phyloP scores from a whole-genome alignment of 768 basidiomycete genomes.

The Inosperma sp. region DNA sequence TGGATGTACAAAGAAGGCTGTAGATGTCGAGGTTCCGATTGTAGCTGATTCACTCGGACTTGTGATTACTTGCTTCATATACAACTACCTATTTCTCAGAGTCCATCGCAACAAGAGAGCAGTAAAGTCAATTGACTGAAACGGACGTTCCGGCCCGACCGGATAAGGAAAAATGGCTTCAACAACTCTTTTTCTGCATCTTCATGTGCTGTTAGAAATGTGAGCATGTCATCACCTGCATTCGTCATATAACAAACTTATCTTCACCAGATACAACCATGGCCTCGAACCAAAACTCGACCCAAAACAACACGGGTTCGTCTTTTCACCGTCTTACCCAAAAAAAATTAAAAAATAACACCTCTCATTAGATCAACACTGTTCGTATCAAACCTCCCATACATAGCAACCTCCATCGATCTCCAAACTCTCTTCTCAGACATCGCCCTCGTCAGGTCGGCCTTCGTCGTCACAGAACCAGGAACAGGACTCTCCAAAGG shows the following conservation, averaged over 20 bases:
- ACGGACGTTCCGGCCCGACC: background rate
- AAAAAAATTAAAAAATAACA: constrained; percentile 5
- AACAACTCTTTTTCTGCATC: too few relatives aligned
- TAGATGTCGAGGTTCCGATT: too few relatives aligned
- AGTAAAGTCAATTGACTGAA: too few relatives aligned
- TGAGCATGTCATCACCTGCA: too few relatives aligned
- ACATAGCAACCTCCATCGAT: constrained; percentile 84
- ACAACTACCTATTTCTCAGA: too few relatives aligned
- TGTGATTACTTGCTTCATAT: too few relatives aligned
- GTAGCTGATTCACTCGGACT: background rate
- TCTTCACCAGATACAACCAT: too few relatives aligned
- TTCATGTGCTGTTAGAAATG: too few relatives aligned
- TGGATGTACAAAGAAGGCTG: too few relatives aligned
- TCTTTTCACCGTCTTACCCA: background rate
- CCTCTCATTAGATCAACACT: constrained; percentile 62
- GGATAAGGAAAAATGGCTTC: too few relatives aligned
- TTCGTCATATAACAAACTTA: too few relatives aligned
- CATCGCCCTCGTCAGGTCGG: constrained; percentile 91
- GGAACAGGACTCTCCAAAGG: constrained; percentile 80
- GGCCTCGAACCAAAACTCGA: background rate
- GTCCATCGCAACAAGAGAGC: too few relatives aligned
- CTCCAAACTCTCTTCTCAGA: constrained; percentile 92
- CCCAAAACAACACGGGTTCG: background rate
- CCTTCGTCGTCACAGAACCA: constrained; percentile 85
- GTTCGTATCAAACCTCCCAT: constrained; percentile 92